Conservation (phyloP, 495 filamentous ascomycete species). For the Hypoxylon lienhwacheense region DNA sequence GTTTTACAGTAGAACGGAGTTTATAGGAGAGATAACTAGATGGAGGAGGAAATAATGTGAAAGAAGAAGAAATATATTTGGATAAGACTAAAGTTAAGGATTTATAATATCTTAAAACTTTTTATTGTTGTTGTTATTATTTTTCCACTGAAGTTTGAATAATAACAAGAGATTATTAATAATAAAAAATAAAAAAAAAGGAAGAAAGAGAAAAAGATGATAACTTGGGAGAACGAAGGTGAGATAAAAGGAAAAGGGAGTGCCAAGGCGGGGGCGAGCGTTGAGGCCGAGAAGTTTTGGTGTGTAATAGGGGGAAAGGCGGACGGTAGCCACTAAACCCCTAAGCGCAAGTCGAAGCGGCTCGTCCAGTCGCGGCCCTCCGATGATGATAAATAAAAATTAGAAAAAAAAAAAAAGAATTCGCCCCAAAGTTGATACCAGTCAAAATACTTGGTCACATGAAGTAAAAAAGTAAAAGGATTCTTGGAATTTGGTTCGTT, state of each 20-base stretch:
- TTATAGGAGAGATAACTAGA: constrained; percentile 3
- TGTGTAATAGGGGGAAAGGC: constrained; percentile 39
- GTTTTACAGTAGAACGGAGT: background rate
- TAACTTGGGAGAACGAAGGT: constrained; percentile 21
- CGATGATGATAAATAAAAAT: constrained; percentile 34
- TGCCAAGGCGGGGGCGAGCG: constrained; percentile 36
- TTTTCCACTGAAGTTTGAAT: no score
- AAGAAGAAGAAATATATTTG: no score
- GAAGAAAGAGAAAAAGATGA: constrained; percentile 15
- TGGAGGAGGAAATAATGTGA: background rate
- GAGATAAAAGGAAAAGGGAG: constrained; percentile 30
- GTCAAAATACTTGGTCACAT: constrained; percentile 36
- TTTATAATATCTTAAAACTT: no score
- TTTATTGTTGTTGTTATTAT: no score
- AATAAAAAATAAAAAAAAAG: constrained; percentile 1
- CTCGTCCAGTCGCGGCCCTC: constrained; percentile 34
- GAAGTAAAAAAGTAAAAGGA: constrained; percentile 20
- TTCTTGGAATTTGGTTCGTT: constrained; percentile 10
- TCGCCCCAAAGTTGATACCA: constrained; percentile 20
- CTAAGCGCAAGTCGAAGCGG: constrained; percentile 69
- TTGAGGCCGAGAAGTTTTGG: constrained; percentile 24
- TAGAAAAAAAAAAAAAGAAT: no score
- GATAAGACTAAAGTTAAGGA: no score
- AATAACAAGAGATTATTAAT: background rate
- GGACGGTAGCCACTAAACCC: constrained; percentile 53